phyloP scores from a whole-genome alignment of 1,284 basidiomycete genomes.

The Anthracocystis walkeri region DNA sequence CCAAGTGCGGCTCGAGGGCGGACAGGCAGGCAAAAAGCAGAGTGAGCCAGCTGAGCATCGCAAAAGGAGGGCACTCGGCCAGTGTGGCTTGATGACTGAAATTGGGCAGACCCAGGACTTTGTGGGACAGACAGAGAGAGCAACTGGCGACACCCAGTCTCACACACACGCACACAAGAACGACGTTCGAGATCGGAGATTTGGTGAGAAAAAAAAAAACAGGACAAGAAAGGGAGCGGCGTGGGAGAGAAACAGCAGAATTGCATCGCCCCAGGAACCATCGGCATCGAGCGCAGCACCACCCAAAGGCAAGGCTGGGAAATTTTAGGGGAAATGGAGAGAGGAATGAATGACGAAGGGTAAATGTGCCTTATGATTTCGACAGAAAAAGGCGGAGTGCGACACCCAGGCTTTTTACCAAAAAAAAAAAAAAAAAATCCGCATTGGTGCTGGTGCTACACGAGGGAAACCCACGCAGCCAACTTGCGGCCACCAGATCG shows the following conservation, averaged over 20 bases:
- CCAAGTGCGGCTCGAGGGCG: too few relatives aligned
- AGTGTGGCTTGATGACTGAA: too few relatives aligned
- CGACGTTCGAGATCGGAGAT: slow-evolving; percentile 22
- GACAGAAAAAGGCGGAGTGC: neutral
- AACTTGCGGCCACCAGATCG: too few relatives aligned
- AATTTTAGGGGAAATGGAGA: slow-evolving; percentile 1
- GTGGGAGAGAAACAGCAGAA: neutral
- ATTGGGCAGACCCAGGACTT: too few relatives aligned
- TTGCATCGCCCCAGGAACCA: neutral
- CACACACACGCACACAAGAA: neutral
- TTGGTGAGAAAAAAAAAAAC: slow-evolving; percentile 1
- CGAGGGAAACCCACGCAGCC: too few relatives aligned
- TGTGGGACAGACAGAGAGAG: too few relatives aligned
- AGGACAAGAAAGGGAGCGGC: neutral
- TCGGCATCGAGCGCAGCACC: neutral
- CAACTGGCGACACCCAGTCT: neutral
- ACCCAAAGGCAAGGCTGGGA: slow-evolving; percentile 2
- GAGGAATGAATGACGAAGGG: slow-evolving; percentile 41
- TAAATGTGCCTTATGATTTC: slow-evolving; percentile 6
- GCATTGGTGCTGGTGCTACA: too few relatives aligned
- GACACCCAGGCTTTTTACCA: neutral
- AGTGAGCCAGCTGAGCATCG: too few relatives aligned
- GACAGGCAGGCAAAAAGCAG: too few relatives aligned
- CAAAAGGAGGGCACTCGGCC: too few relatives aligned
- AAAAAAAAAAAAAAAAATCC: too few relatives aligned